phyloP scores from a whole-genome alignment of 352 stramenopile species.

The Blastocystis sp. region DNA sequence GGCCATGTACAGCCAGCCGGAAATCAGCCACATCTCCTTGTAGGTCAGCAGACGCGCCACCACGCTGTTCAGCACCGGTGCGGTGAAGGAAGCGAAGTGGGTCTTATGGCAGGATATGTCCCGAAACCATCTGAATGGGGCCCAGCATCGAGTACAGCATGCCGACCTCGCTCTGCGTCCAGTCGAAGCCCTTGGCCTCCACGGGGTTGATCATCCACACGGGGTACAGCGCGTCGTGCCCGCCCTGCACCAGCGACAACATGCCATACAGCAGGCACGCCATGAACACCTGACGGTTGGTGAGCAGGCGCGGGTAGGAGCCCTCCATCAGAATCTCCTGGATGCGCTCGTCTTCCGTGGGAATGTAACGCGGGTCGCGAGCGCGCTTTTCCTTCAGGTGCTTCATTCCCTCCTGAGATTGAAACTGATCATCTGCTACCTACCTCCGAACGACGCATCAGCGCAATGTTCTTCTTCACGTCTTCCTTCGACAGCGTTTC shows the following conservation, averaged over 20 bases:
- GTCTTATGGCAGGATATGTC: slow-evolving; percentile 48
- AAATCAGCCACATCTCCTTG: slow-evolving; percentile 39
- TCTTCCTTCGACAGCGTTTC: slow-evolving; percentile 69
- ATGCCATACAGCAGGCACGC: slow-evolving; percentile 29
- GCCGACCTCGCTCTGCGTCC: slow-evolving; percentile 59
- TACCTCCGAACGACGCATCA: slow-evolving; percentile 11
- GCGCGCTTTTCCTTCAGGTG: slow-evolving; percentile 27
- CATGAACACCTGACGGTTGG: slow-evolving; percentile 24
- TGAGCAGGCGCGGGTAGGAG: slow-evolving; percentile 18
- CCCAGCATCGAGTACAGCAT: slow-evolving; percentile 53
- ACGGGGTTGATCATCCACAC: slow-evolving; percentile 67
- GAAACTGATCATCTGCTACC: background rate
- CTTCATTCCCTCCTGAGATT: slow-evolving; percentile 17
- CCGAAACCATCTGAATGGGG: slow-evolving; percentile 58
- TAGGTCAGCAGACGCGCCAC: slow-evolving; percentile 47
- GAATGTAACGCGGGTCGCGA: slow-evolving; percentile 25
- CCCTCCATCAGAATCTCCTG: slow-evolving; percentile 30
- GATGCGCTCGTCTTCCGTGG: slow-evolving; percentile 59
- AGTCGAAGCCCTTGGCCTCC: slow-evolving; percentile 51
- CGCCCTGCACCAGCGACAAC: slow-evolving; percentile 55
- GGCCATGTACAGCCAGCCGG: slow-evolving; percentile 43
- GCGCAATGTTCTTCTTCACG: slow-evolving; percentile 37
- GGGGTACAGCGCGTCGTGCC: slow-evolving; percentile 61
- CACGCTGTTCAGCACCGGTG: slow-evolving; percentile 46
- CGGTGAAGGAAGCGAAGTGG: slow-evolving; percentile 11